Percentiles rank a stretch among this genome's conserved stretches.
These are phyloP conservation scores for Rhodomyrtus tomentosa DNA, from an alignment of 345 rosid genomes.

Conservation along the genomic window DNA sequence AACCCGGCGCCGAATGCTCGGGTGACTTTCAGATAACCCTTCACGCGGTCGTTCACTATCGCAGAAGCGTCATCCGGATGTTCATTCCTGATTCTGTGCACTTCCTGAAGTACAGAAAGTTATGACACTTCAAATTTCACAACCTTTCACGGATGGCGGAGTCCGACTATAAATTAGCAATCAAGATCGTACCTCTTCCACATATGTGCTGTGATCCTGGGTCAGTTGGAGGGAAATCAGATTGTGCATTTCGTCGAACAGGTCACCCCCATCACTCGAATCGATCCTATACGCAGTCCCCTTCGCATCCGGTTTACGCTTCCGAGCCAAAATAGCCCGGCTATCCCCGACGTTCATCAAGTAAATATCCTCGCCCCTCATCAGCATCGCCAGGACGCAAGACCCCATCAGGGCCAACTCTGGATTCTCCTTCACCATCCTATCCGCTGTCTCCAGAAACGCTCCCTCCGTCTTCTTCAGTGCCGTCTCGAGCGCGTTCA, in stretches of 20 bases:
- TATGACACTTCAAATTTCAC: neutral
- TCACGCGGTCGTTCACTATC: conserved; percentile 69
- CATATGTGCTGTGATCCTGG: conserved; percentile 76
- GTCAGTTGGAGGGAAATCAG: conserved; percentile 65
- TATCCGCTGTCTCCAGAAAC: conserved; percentile 50
- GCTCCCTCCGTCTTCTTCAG: conserved; percentile 71
- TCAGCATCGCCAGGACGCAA: conserved; percentile 77
- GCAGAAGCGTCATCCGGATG: conserved; percentile 77
- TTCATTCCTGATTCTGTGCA: conserved; percentile 57
- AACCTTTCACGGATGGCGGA: neutral
- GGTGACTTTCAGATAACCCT: conserved; percentile 88
- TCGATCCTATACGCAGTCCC: conserved; percentile 3
- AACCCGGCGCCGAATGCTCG: conserved; percentile 96
- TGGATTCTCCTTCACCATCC: conserved; percentile 64
- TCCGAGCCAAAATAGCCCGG: conserved; percentile 62
- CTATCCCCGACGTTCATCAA: conserved; percentile 95
- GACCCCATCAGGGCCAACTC: conserved; percentile 93
- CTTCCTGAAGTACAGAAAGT: conserved; percentile 42
- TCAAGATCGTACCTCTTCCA: conserved; percentile 43
- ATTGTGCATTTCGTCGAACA: conserved; percentile 18
- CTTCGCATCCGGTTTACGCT: conserved; percentile 18
- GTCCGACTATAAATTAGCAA: neutral
- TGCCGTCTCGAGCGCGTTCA: conserved; percentile 54
- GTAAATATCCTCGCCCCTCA: conserved; percentile 90
- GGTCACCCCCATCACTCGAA: conserved; percentile 13